These are phyloP conservation scores for Trebouxia sp. DNA, from an alignment of 139 green algal genomes.

Conservation along the genomic window DNA sequence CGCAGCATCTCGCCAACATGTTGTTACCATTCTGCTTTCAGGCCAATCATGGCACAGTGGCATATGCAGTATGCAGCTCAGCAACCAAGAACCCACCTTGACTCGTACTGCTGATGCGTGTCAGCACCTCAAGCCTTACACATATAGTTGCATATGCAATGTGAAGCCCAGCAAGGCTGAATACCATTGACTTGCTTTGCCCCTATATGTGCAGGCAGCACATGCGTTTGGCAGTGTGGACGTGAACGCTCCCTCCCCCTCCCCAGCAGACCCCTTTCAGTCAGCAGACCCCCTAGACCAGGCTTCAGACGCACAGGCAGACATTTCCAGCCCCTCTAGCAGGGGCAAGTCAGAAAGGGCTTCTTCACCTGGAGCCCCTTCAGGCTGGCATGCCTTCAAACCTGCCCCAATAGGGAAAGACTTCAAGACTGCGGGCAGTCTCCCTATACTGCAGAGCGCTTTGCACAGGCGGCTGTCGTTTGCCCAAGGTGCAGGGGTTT, in stretches of 20 bases:
- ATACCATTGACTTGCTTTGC: too few species aligned
- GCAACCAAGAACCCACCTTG: too few species aligned
- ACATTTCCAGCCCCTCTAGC: neutral
- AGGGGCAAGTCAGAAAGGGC: neutral
- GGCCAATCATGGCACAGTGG: too few species aligned
- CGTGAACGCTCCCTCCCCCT: neutral
- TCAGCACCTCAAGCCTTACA: too few species aligned
- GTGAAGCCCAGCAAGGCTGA: too few species aligned
- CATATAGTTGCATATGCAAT: too few species aligned
- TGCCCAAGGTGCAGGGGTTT: neutral
- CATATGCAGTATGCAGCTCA: too few species aligned
- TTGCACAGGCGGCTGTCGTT: conserved; percentile 10
- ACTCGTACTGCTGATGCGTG: too few species aligned
- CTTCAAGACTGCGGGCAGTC: conserved; percentile 10
- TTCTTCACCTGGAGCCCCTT: neutral
- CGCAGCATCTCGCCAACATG: too few species aligned
- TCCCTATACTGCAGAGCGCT: conserved; percentile 8
- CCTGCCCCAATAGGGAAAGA: neutral
- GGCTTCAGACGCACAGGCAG: neutral
- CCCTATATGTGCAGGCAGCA: neutral
- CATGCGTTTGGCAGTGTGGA: neutral
- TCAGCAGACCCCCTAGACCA: neutral
- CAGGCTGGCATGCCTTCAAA: neutral
- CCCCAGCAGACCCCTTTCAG: too few species aligned
- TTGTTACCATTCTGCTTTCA: too few species aligned